Base-by-base conservation (phyloP, 192 early-diverging fungal species). In the Backusella morwellensis region DNA sequence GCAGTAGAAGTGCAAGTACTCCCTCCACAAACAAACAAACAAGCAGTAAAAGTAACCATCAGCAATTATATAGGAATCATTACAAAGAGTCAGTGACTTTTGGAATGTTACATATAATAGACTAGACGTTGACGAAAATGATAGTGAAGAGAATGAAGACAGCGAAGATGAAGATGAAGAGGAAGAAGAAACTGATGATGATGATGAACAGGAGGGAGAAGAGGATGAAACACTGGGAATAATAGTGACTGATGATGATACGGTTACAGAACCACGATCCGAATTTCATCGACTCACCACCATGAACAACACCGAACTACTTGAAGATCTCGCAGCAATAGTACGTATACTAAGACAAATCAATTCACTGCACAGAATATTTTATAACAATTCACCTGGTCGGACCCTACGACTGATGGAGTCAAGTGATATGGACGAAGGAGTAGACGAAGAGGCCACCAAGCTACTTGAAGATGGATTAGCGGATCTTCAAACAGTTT, bases 401-500 rank as follows among this genome's bases (percentile, higher is more conserved):
- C 70, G 12, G 1, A 26, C 17, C 17, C 38, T 21, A 40, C 17
- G 50, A 17, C 23, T 21, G n/a, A 32, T 32, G 19, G 47, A 50
- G 19, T 6, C 6, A 19, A 41, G 12, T 26, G 21, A 44, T 29
- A 36, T 38, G 6, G 42, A 70, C 41, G 38, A 50, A 50, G 70
- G 42, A 1, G 40, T 32, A 50, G 70, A 72, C 15, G 70, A 72
- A n/a, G 70, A 72, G 32, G 70, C 70, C 8, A 72, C 26, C 23
- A 72, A 72, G 6, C 42, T 72, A 50, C 70, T 72, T 26, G 70
- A 72, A 34, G 70, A 40, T 19, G 70, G 70, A 8, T 34, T 72
- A 34, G 70, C 35, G 42, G 70, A 72, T 72, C 40, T 72, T 19
- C 70, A 72, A 50, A 72, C 70, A 26, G 70, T 72, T 32, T 72